These are phyloP conservation scores for Decorospora gaudefroyi DNA, from an alignment of 2,329 filamentous ascomycete genomes.

Conservation along the genomic window DNA sequence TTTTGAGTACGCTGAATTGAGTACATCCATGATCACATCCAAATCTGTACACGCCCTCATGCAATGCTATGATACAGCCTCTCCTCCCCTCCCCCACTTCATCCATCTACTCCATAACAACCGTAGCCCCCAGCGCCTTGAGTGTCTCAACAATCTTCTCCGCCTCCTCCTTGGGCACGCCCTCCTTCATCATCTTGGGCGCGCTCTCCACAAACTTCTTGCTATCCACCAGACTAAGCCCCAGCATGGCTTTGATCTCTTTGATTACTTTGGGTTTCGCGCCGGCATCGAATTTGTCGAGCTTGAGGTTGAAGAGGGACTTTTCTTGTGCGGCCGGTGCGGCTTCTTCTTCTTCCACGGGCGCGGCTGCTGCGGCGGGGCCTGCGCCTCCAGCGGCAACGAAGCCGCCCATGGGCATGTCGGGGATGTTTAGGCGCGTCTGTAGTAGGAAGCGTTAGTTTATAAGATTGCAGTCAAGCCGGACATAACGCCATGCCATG, in stretches of 20 bases:
- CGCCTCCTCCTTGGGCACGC: conserved; percentile 96
- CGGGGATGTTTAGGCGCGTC: conserved; percentile 95
- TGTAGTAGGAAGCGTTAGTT: conserved; percentile 48
- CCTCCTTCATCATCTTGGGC: conserved; percentile 99
- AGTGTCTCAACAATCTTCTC: conserved; percentile 97
- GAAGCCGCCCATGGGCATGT: conserved; percentile 93
- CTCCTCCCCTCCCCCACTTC: conserved; percentile 1
- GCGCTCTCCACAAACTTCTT: conserved; percentile 99
- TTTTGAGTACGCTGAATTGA: conserved; percentile 32
- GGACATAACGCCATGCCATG: background rate
- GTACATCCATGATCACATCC: conserved; percentile 41
- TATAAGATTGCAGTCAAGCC: background rate
- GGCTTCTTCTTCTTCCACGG: conserved; percentile 78
- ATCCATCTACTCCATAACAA: conserved; percentile 79
- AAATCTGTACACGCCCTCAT: conserved; percentile 47
- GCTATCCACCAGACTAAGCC: conserved; percentile 94
- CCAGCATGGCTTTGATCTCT: conserved; percentile 96
- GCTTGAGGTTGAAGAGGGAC: conserved; percentile 96
- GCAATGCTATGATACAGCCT: conserved; percentile 45
- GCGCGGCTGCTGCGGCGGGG: conserved; percentile 64
- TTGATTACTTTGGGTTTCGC: conserved; percentile 99
- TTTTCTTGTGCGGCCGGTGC: conserved; percentile 88
- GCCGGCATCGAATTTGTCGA: conserved; percentile 82
- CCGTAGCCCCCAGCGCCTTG: conserved; percentile 90
- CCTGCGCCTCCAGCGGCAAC: conserved; percentile 64